phyloP scores from a whole-genome alignment of 1,284 basidiomycete genomes.

The Trametes pubescens region DNA sequence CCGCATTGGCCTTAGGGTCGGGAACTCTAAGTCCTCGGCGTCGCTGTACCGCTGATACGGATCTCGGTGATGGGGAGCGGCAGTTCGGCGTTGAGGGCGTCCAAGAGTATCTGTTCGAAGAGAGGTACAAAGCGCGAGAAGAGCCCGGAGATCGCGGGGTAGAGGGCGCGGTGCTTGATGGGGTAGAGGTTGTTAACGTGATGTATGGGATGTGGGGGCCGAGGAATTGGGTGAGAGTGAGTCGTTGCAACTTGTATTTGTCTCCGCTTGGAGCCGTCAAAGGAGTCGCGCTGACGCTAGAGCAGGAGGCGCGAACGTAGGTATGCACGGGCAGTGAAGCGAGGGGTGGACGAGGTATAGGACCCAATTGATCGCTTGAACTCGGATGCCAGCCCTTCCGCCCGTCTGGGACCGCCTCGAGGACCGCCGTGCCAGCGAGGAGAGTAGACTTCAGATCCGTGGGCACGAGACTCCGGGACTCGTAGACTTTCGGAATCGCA shows the following conservation, averaged over 20 bases:
- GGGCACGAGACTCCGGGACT: conserved; percentile 40
- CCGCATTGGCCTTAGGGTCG: too few species aligned
- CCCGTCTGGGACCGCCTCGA: conserved; percentile 19
- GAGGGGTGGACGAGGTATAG: conserved; percentile 29
- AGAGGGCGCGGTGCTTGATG: conserved; percentile 38
- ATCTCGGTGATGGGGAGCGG: conserved; percentile 10
- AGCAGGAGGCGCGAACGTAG: conserved; percentile 7
- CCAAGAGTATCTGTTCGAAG: conserved; percentile 44
- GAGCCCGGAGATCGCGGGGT: conserved; percentile 44
- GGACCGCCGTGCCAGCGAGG: conserved; percentile 3
- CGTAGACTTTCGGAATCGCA: conserved; percentile 50
- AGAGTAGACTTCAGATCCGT: conserved; percentile 7
- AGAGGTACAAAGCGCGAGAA: conserved; percentile 45
- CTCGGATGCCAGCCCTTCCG: conserved; percentile 36
- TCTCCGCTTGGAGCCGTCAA: neutral
- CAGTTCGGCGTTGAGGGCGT: neutral
- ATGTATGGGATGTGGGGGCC: conserved; percentile 13
- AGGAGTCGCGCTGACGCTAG: neutral
- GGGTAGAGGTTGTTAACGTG: conserved; percentile 25
- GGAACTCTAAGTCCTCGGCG: neutral
- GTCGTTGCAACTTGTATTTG: neutral
- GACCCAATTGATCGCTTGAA: conserved; percentile 33
- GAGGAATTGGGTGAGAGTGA: conserved; percentile 7
- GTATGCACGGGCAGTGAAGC: conserved; percentile 20
- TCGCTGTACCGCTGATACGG: conserved; percentile 8